Evolutionary conservation across 371 early-diverging fungal species (phyloP).

Genomic region (Amoeboradix gromovi): DNA sequence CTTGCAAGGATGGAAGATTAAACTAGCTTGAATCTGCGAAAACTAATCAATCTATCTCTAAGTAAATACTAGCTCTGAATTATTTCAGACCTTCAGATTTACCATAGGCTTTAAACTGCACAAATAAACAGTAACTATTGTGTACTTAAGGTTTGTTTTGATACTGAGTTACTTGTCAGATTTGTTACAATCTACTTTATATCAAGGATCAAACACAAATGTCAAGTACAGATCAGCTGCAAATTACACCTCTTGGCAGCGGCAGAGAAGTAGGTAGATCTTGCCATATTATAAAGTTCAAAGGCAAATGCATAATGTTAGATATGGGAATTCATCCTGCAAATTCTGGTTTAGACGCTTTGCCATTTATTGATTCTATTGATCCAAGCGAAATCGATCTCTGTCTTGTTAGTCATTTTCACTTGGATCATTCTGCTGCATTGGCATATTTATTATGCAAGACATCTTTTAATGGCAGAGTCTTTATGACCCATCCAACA

Average conservation of each 20-base stretch:
- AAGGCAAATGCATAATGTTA: constrained; percentile 83
- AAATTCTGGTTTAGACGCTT: constrained; percentile 68
- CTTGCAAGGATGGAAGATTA: no score
- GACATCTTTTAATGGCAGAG: constrained; percentile 91
- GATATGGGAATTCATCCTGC: constrained; percentile 99
- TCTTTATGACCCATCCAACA: constrained; percentile 99
- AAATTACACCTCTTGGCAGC: constrained; percentile 85
- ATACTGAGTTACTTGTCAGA: background rate
- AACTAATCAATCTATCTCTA: no score
- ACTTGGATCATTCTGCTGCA: constrained; percentile 97
- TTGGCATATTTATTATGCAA: constrained; percentile 79
- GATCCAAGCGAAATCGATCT: constrained; percentile 80
- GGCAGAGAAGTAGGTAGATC: constrained; percentile 98
- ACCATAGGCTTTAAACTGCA: no score
- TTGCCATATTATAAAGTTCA: constrained; percentile 80
- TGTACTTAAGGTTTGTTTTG: no score
- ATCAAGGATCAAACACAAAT: background rate
- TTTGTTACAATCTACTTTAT: background rate
- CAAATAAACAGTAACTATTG: no score
- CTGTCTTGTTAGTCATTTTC: constrained; percentile 91
- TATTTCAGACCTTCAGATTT: no score
- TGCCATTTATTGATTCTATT: constrained; percentile 94
- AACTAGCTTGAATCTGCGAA: no score
- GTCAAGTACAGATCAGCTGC: constrained; percentile 4
- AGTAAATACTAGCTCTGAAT: no score